Evolutionary conservation across 2,329 filamentous ascomycete species (phyloP), one percentile per base, ranked within the genome.

Genomic region (Sarocladium oryzae): DNA sequence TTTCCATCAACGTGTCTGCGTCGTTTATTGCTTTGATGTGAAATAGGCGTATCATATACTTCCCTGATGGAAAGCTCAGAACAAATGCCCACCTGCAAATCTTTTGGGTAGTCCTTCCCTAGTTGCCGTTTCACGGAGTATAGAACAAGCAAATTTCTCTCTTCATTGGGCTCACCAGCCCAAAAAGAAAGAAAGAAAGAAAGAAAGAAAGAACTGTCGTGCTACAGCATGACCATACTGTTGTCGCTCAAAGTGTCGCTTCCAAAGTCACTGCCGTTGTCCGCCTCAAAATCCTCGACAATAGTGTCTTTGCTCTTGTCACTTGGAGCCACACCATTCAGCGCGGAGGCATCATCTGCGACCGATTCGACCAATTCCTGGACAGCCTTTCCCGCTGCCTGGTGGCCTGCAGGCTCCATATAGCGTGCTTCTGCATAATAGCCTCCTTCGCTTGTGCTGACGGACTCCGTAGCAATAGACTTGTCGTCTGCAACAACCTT

Each of bases 381-480:
- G 9, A 67, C 51, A 2, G 56, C 58, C 10, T 59, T 52, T 1
- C 57, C 59, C 13, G 56, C 56, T 16, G 41, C 50, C 52, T 68
- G 63, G 9, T 63, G 58, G 1, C 62, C 63, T 1, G 60, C 63
- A 1, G 68, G 69, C 1, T 65, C 50, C n/a, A 56, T 60, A 51
- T 61, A 65, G 38, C 60, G 59, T 5, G 71, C 72, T 9, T 66
- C 61, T 2, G 62, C 55, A 26, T 67, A 70, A 1, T 66, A 68
- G 4, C 58, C 54, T 2, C 57, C 60, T 5, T 60, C 63, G 26
- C 26, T 33, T 2, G 57, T 55, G 0, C 62, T 61, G 49, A 72
- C 72, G n/a, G 60, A 53, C 53, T 72, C 70, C 1, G 69, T 67
- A 15, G 52, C 55, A 10, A 68, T 56, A 0, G 66, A 67, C 1